Conservation (phyloP, 495 filamentous ascomycete species). For the Aspergillus cristatus region DNA sequence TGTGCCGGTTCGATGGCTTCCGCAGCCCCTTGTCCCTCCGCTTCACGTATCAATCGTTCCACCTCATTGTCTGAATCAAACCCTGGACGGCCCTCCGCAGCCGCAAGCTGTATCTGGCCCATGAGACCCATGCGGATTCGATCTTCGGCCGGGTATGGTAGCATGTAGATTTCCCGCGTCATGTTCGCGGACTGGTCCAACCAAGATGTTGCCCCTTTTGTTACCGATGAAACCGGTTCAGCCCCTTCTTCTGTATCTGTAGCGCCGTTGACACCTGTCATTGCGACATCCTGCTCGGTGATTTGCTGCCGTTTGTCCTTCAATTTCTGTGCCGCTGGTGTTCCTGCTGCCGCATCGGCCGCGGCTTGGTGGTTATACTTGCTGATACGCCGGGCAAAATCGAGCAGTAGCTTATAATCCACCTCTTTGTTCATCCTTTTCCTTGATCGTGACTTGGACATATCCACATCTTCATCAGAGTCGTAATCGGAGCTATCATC, state of each 20-base stretch:
- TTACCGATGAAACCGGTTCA: constrained; percentile 32
- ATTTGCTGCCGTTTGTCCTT: constrained; percentile 9
- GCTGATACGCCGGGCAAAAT: constrained; percentile 40
- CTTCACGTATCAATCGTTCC: constrained; percentile 33
- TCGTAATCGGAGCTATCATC: constrained; percentile 16
- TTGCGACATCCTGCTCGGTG: constrained; percentile 19
- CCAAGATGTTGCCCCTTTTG: constrained; percentile 37
- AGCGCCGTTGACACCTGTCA: constrained; percentile 22
- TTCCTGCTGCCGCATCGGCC: constrained; percentile 30
- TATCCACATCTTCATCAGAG: constrained; percentile 11
- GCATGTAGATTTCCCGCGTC: constrained; percentile 36
- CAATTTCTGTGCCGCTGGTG: constrained; percentile 5
- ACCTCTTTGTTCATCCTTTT: constrained; percentile 24
- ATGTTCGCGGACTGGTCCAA: constrained; percentile 36
- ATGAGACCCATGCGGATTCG: constrained; percentile 40
- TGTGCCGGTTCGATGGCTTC: constrained; percentile 14
- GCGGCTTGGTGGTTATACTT: constrained; percentile 41
- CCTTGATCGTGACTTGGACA: constrained; percentile 1
- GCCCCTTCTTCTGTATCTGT: constrained; percentile 11
- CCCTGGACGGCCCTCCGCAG: constrained; percentile 17
- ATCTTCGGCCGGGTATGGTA: constrained; percentile 40
- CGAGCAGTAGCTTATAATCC: constrained; percentile 34
- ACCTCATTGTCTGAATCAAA: constrained; percentile 34
- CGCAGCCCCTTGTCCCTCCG: constrained; percentile 28
- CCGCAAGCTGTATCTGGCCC: constrained; percentile 35